Conservation (phyloP, 2,329 filamentous ascomycete species). For the Fusarium nisikadoi region DNA sequence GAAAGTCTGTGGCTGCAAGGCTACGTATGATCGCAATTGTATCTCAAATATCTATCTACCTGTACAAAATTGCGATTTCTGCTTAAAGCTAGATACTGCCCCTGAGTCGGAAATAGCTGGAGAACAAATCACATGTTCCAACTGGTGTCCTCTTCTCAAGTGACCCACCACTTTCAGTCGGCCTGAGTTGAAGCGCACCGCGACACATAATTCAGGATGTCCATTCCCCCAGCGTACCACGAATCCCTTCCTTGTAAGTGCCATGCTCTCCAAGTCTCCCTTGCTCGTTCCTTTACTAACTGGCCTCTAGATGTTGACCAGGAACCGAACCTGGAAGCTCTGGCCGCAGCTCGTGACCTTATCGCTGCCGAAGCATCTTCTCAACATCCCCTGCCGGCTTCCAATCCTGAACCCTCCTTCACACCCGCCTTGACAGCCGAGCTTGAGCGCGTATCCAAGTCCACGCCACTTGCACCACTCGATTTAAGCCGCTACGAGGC, state of each 20-base stretch:
- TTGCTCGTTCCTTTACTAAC: conserved; percentile 25
- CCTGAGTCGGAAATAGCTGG: neutral
- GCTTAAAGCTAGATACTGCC: neutral
- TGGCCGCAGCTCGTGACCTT: conserved; percentile 74
- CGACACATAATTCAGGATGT: conserved; percentile 38
- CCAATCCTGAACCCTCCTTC: conserved; percentile 65
- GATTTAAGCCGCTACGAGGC: conserved; percentile 87
- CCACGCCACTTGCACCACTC: conserved; percentile 59
- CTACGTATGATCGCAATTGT: neutral
- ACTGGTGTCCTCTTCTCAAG: neutral
- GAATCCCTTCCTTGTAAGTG: conserved; percentile 82
- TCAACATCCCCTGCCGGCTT: conserved; percentile 61
- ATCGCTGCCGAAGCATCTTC: conserved; percentile 72
- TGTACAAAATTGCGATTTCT: neutral
- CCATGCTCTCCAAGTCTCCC: neutral
- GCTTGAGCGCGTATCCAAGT: conserved; percentile 69
- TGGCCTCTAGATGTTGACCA: conserved; percentile 78
- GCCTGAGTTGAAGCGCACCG: neutral
- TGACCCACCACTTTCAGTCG: neutral
- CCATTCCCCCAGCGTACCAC: conserved; percentile 62
- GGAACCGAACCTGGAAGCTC: conserved; percentile 71
- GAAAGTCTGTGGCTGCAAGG: conserved; percentile 23
- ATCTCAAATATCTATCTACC: neutral
- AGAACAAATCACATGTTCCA: too few species aligned
- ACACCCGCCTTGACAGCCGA: conserved; percentile 75